Base-by-base conservation (phyloP, 192 early-diverging fungal species). In the Entomortierella lignicola region DNA sequence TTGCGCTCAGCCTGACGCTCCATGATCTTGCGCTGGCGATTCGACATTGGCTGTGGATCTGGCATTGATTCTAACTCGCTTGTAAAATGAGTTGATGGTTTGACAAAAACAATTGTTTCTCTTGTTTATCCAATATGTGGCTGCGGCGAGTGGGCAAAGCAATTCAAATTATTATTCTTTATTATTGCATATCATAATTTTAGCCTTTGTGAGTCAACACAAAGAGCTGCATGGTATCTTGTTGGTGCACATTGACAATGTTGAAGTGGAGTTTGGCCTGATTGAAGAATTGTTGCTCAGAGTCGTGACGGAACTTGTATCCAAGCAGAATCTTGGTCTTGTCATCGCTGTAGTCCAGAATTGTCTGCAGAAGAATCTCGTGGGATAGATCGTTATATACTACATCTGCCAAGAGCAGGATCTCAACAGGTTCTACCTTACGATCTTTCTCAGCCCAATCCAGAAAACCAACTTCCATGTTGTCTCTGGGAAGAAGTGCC, bases 171-270 rank as follows among this genome's bases (percentile, higher is more conserved):
- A 10, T 23, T 23, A 21, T 4, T 8, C 25, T 27, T 55, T 55
- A 55, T 55, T 29, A 50, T 47, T 54, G 52, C 20, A 11, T 27
- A 26, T 23, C 31, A 20, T 18, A 27, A 32, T 34, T 32, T 30
- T 60, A 60, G 58, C 26, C 44, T 48, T 79, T 79, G 39, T 67
- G 75, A 15, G 67, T 79, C 13, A 79, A 32, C 13, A 79, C 75
- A 66, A 79, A 79, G 42, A 79, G 67, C 52, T 79, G 67, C 75
- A 79, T 70, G 51, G 75, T 55, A 55, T 79, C 75, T 56, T 79
- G 75, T 41, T 79, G 53, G 34, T 79, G 75, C 21, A 79, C 75
- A 31, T 51, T 44, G 41, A 53, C 63, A 61, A 79, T 79, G 11
- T 79, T 31, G 26, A 79, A 79, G 23, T 54, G 50, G 1, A 13